phyloP scores from a whole-genome alignment of 2,329 filamentous ascomycete genomes.

The Hymenoscyphus salicellus region DNA sequence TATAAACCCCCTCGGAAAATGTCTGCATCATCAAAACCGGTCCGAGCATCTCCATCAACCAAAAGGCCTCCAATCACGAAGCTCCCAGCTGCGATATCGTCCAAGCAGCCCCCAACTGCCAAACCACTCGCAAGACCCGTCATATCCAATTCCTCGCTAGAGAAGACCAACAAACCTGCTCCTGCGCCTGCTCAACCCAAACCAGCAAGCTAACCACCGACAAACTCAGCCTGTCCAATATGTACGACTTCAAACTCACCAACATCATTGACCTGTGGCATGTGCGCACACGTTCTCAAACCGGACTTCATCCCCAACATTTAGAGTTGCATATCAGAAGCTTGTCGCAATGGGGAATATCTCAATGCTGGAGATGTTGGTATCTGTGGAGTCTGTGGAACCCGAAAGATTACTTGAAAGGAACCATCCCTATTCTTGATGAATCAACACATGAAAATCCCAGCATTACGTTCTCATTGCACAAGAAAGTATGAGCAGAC shows the following conservation, averaged over 20 bases:
- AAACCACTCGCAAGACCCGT: background rate
- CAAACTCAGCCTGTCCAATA: constrained; percentile 48
- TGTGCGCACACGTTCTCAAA: constrained; percentile 69
- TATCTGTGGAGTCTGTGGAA: constrained; percentile 67
- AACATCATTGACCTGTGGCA: constrained; percentile 56
- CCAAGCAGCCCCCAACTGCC: background rate
- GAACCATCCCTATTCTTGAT: background rate
- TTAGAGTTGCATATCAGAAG: constrained; percentile 61
- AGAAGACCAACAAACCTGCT: background rate
- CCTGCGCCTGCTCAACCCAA: background rate
- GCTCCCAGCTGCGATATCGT: background rate
- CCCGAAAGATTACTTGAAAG: constrained; percentile 9
- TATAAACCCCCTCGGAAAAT: constrained; percentile 17
- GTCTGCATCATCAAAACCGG: background rate
- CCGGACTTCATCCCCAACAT: constrained; percentile 48
- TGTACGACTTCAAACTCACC: constrained; percentile 66
- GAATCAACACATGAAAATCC: too few relatives aligned
- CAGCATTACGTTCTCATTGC: too few relatives aligned
- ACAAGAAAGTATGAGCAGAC: too few relatives aligned
- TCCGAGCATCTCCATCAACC: background rate
- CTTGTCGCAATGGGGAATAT: constrained; percentile 58
- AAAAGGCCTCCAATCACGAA: background rate
- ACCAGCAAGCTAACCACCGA: background rate
- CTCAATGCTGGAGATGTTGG: constrained; percentile 68
- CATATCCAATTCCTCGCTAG: background rate